Evolutionary conservation across 257 asterid species (phyloP).

Genomic region (Petunia axillaris): DNA sequence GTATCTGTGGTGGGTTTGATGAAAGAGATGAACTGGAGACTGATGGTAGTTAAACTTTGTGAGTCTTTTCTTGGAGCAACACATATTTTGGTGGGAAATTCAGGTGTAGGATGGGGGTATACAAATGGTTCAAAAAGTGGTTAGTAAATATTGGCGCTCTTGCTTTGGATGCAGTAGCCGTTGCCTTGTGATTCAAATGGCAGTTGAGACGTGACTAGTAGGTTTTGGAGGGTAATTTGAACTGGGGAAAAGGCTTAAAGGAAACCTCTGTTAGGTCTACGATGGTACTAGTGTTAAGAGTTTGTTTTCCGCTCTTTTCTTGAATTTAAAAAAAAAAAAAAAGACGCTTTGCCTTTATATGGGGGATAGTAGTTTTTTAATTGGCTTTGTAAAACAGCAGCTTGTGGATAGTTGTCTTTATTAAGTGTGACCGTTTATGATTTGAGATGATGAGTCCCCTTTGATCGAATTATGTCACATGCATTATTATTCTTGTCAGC

Average conservation of each 20-base stretch:
- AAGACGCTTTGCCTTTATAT: neutral
- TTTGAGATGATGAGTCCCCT: neutral
- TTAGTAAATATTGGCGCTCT: conserved; percentile 49
- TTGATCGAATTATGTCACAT: conserved; percentile 12
- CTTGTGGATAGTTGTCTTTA: conserved; percentile 24
- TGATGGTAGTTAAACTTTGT: conserved; percentile 20
- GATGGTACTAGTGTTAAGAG: neutral
- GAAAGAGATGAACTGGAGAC: conserved; percentile 29
- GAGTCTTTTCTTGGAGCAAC: conserved; percentile 22
- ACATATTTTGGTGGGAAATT: conserved; percentile 67
- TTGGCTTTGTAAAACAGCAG: conserved; percentile 23
- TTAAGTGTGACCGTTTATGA: conserved; percentile 12
- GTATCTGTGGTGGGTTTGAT: conserved; percentile 7
- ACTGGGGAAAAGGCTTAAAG: conserved; percentile 28
- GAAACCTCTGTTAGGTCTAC: conserved; percentile 2
- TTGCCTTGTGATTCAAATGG: conserved; percentile 44
- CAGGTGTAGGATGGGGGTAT: conserved; percentile 36
- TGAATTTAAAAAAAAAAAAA: conserved; percentile 20
- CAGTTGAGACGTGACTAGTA: conserved; percentile 45
- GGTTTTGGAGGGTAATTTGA: conserved; percentile 31
- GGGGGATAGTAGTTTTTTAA: conserved; percentile 11
- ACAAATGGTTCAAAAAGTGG: conserved; percentile 72
- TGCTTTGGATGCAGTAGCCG: conserved; percentile 38
- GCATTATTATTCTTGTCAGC: neutral
- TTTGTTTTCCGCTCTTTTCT: conserved; percentile 12